A percentile compares a stretch with the other conserved stretches of the same genome.
Conservation (phyloP, 345 rosid genomes). For the Hypericum perforatum region DNA sequence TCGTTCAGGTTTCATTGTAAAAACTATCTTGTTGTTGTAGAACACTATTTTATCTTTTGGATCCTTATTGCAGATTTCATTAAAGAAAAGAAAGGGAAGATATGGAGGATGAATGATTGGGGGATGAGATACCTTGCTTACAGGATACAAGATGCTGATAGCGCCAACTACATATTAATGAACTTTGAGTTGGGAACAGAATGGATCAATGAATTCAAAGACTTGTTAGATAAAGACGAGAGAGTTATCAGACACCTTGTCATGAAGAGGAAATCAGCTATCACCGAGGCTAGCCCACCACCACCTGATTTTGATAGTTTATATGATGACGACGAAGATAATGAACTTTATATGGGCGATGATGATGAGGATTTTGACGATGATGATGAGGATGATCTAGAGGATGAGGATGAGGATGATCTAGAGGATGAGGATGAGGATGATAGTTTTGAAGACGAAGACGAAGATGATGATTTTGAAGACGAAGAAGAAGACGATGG, state of each 20-base stretch:
- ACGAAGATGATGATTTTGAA: conserved; percentile 13
- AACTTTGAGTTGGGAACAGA: conserved; percentile 86
- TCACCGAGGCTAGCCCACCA: conserved; percentile 68
- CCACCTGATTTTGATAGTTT: conserved; percentile 74
- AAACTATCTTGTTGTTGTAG: neutral
- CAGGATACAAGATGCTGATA: conserved; percentile 72
- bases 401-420: conserved; percentile 16
- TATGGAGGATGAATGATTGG: conserved; percentile 91
- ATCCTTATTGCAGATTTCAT: conserved; percentile 41
- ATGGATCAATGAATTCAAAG: conserved; percentile 73
- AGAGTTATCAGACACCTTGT: conserved; percentile 86
- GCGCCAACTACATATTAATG: conserved; percentile 81
- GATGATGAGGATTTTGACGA: conserved; percentile 17
- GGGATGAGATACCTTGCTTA: conserved; percentile 83
- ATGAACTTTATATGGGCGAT: neutral
- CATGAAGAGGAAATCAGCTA: conserved; percentile 69
- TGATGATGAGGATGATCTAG: conserved; percentile 24
- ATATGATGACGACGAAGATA: conserved; percentile 36
- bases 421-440: conserved; percentile 16
- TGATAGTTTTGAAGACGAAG: conserved; percentile 19
- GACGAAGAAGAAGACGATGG: neutral
- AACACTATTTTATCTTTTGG: neutral
- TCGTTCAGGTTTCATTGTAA: neutral
- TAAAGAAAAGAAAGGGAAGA: conserved; percentile 71
- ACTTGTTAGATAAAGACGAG: conserved; percentile 68